phyloP scores from a whole-genome alignment of 2,329 filamentous ascomycete genomes.

The Phymatotrichopsis omnivora region DNA sequence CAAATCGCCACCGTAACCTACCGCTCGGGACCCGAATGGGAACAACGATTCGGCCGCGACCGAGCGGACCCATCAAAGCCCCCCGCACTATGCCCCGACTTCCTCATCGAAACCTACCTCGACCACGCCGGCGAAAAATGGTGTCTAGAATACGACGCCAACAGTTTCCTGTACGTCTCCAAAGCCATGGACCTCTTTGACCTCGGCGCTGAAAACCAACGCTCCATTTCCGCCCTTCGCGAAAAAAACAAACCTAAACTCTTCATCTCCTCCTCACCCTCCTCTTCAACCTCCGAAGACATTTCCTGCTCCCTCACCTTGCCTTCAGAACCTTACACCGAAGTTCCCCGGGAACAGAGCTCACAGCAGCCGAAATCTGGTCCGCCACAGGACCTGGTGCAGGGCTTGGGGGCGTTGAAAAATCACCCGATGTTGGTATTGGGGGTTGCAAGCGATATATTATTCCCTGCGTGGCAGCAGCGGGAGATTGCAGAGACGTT shows the following conservation, averaged over 20 bases:
- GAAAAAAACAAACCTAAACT: slow-evolving; percentile 20
- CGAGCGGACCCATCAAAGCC: slow-evolving; percentile 77
- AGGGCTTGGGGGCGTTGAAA: slow-evolving; percentile 59
- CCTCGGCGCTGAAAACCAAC: slow-evolving; percentile 62
- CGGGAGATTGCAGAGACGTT: slow-evolving; percentile 82
- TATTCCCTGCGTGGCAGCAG: slow-evolving; percentile 98
- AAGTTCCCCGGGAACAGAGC: too few species aligned
- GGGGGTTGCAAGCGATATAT: slow-evolving; percentile 88
- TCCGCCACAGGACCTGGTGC: slow-evolving; percentile 69
- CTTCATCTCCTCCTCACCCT: background rate
- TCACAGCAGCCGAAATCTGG: slow-evolving; percentile 35
- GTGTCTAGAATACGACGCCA: slow-evolving; percentile 90
- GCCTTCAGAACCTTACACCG: slow-evolving; percentile 74
- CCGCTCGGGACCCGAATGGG: slow-evolving; percentile 93
- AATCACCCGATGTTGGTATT: slow-evolving; percentile 78
- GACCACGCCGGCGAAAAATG: slow-evolving; percentile 98
- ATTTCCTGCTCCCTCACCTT: slow-evolving; percentile 66
- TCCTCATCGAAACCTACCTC: slow-evolving; percentile 94
- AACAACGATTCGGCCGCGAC: slow-evolving; percentile 79
- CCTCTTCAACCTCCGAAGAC: background rate
- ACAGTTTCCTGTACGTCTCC: slow-evolving; percentile 89
- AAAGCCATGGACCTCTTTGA: slow-evolving; percentile 99
- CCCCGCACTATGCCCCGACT: slow-evolving; percentile 91
- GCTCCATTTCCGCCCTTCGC: slow-evolving; percentile 42
- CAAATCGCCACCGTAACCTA: slow-evolving; percentile 98